Evolutionary conservation across 495 filamentous ascomycete species (phyloP).

Genomic region (Corynascus novoguineensis): DNA sequence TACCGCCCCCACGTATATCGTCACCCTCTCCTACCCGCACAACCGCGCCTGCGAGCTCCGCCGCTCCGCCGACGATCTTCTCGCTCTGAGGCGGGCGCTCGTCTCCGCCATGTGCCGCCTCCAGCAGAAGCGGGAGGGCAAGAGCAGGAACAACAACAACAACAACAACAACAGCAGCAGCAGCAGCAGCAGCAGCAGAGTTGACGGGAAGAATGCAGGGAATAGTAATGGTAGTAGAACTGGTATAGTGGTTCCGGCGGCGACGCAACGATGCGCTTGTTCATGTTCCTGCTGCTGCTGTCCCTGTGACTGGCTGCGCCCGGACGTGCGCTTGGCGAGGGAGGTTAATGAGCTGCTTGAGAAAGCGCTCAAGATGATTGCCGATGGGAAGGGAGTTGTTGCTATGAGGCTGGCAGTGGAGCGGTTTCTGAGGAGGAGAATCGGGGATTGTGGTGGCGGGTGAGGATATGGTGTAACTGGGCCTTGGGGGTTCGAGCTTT

Average conservation of each 20-base stretch:
- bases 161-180: not conserved
- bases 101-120: not conserved
- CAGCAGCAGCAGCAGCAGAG: not conserved
- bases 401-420: slow-evolving; percentile 15
- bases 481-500: too few relatives aligned
- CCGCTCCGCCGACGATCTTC: slow-evolving; percentile 27
- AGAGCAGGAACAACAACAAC: not conserved
- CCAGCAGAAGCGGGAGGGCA: too few relatives aligned
- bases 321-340: not conserved
- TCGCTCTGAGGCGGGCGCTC: not conserved
- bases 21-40: slow-evolving; percentile 26
- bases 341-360: not conserved
- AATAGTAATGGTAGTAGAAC: not conserved
- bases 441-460: slow-evolving; percentile 25
- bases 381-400: not conserved
- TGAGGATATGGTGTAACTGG: too few relatives aligned
- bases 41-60: slow-evolving; percentile 33
- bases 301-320: not conserved
- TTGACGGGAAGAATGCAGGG: not conserved
- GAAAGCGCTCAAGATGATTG: not conserved
- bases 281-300: not conserved
- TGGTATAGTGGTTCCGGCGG: not conserved
- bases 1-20: not conserved
- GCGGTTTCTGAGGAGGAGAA: slow-evolving; percentile 29
- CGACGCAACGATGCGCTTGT: not conserved